Evolutionary conservation across 331 rosid genomes (phyloP), one percentile per base, ranked within the genome.

Genomic region (Malus hybrid): DNA sequence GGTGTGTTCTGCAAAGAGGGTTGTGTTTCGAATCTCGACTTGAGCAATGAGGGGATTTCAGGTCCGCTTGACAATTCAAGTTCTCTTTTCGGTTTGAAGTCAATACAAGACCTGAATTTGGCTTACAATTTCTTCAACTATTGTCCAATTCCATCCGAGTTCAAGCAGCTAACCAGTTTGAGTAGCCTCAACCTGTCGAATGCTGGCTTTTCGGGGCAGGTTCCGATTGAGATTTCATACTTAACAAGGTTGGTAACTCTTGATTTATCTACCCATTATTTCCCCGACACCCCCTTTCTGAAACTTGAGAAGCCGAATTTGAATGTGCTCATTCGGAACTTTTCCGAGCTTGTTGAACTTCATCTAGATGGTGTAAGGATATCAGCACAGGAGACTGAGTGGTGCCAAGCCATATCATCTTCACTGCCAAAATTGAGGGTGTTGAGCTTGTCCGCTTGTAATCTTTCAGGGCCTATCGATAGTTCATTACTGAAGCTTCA

Each of bases 401-500:
- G 24, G 89, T 44, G 87, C 32, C 16, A 11, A 0, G 81, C 76
- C 1, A 56, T 87, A 44, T 67, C 66, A 2, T 83, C 87, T 44
- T 42, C 76, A 0, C 12, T 91, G 31, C 63, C 16, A 14, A 66
- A 20, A 0, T 57, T 88, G 10, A 76, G 29, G 59, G 92, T 82
- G 29, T 15, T 91, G 24, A 24, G 24, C 24, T 24, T 24, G 24
- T 24, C 24, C 24, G 1, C 1, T 24, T 24, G 24, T 24, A 18
- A 36, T 75, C 62, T 89, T 56, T 34, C 71, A 0, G 90, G 88
- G 10, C 90, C 89, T 1, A 27, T 87, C 24, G 73, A 84, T 65
- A 5, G 10, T 5, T 84, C 90, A 0, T 48, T 91, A 0, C 0
- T 2, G 50, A 80, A 11, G 3, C 86, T 86, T n/a, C 73, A 15